Percentiles rank a stretch among this genome's conserved stretches.
phyloP scores from a whole-genome alignment of 129 eudicot species.

The Logfia minima region DNA sequence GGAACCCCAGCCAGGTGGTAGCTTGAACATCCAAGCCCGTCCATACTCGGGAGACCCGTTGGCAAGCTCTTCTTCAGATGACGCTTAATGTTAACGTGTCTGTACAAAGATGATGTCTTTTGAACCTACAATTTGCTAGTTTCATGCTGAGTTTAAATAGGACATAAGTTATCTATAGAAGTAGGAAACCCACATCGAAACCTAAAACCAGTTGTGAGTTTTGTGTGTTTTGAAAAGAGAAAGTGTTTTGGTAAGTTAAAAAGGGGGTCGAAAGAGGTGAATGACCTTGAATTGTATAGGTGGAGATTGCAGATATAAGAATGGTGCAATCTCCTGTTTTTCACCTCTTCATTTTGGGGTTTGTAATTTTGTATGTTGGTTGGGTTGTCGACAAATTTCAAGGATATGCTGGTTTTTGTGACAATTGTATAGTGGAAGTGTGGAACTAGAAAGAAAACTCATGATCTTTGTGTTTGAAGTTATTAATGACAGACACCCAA shows the following conservation, averaged over 20 bases:
- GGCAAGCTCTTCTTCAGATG: slow-evolving; percentile 27
- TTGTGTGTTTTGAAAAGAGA: slow-evolving; percentile 27
- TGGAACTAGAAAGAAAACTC: not conserved
- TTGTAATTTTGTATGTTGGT: not conserved
- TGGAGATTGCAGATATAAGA: slow-evolving; percentile 20
- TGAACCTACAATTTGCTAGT: slow-evolving; percentile 1
- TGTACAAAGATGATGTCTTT: not conserved
- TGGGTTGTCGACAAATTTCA: slow-evolving; percentile 8
- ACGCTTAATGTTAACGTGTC: slow-evolving; percentile 21
- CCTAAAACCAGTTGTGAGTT: slow-evolving; percentile 16
- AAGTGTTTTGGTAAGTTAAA: slow-evolving; percentile 3
- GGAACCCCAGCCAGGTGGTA: slow-evolving; percentile 43
- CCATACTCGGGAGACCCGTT: slow-evolving; percentile 32
- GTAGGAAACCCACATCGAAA: slow-evolving; percentile 11
- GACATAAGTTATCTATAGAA: slow-evolving; percentile 26
- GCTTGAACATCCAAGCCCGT: slow-evolving; percentile 47
- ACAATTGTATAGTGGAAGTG: slow-evolving; percentile 23
- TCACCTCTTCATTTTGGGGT: slow-evolving; percentile 33
- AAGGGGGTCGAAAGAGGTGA: slow-evolving; percentile 33
- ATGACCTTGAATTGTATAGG: slow-evolving; percentile 37
- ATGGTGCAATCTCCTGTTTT: slow-evolving; percentile 30
- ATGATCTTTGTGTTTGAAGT: slow-evolving; percentile 7
- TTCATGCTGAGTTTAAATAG: slow-evolving; percentile 12
- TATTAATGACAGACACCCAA: not conserved
- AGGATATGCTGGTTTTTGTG: slow-evolving; percentile 21